Percentiles rank a stretch among this genome's conserved stretches.
These are phyloP conservation scores for Aphanomyces cochlioides DNA, from an alignment of 352 stramenopile genomes.

Conservation along the genomic window DNA sequence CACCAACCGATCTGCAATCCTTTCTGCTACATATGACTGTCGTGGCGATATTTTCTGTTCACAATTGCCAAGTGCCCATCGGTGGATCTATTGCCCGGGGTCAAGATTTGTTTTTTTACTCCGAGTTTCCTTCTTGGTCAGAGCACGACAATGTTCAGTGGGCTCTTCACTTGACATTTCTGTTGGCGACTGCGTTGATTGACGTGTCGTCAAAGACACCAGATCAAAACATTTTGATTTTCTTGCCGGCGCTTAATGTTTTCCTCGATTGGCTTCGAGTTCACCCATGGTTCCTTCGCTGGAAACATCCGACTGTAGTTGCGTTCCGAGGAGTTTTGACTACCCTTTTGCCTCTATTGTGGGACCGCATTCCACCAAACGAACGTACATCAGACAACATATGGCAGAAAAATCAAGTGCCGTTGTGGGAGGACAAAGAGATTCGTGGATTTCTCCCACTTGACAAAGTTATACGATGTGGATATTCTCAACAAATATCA, in stretches of 20 bases:
- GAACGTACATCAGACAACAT: background rate
- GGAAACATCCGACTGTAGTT: background rate
- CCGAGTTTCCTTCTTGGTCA: conserved; percentile 11
- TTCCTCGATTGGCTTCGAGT: conserved; percentile 44
- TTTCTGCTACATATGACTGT: conserved; percentile 36
- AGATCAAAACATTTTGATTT: conserved; percentile 32
- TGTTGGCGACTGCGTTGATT: conserved; percentile 21
- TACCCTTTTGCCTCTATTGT: conserved; percentile 26
- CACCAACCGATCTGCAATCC: background rate
- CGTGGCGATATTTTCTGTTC: conserved; percentile 38
- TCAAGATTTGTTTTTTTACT: background rate
- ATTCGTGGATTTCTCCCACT: conserved; percentile 43
- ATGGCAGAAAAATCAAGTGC: background rate
- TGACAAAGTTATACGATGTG: background rate
- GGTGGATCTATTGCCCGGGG: background rate
- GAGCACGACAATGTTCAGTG: conserved; percentile 15
- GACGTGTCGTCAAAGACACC: background rate
- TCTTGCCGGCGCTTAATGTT: conserved; percentile 42
- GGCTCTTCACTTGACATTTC: conserved; percentile 13
- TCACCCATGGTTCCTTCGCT: conserved; percentile 36
- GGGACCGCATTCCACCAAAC: conserved; percentile 10
- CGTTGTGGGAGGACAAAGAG: conserved; percentile 44
- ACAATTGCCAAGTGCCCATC: conserved; percentile 35
- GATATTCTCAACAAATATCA: background rate
- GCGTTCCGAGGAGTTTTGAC: conserved; percentile 25